Evolutionary conservation across 1,284 basidiomycete species (phyloP).

Genomic region (Cutaneotrichosporon dermatis): DNA sequence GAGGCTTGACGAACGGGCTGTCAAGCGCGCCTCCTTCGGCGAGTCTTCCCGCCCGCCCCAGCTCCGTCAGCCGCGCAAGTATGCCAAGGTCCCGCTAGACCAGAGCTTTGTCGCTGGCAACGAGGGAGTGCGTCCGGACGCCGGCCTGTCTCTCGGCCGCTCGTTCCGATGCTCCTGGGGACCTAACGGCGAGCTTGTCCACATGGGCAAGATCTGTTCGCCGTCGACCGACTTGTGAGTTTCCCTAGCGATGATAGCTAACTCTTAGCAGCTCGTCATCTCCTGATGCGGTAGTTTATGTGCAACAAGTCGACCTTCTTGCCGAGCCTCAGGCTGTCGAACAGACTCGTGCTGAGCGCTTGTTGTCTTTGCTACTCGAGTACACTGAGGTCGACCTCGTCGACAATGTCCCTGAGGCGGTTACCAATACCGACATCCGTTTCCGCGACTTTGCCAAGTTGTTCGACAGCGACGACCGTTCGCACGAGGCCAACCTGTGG

Average conservation of each 20-base stretch:
- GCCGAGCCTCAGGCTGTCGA: constrained; percentile 47
- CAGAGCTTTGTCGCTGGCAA: constrained; percentile 50
- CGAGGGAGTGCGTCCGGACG: constrained; percentile 69
- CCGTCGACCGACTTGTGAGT: constrained; percentile 48
- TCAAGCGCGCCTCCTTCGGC: constrained; percentile 71
- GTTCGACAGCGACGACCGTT: constrained; percentile 68
- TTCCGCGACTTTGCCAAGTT: constrained; percentile 74
- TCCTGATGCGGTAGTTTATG: constrained; percentile 24
- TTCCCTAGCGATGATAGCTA: constrained; percentile 17
- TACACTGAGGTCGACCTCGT: constrained; percentile 62
- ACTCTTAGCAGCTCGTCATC: constrained; percentile 23
- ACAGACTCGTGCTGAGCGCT: constrained; percentile 55
- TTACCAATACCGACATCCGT: constrained; percentile 58
- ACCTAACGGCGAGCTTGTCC: constrained; percentile 68
- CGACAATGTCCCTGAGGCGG: constrained; percentile 59
- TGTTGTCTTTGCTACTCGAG: constrained; percentile 74
- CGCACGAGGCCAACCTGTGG: constrained; percentile 76
- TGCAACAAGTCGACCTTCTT: constrained; percentile 31
- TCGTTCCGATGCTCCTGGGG: constrained; percentile 92
- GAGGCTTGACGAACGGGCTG: constrained; percentile 61
- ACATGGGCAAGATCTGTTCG: constrained; percentile 67
- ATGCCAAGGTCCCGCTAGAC: constrained; percentile 32
- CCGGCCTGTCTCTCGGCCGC: constrained; percentile 76
- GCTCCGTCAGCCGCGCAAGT: constrained; percentile 48
- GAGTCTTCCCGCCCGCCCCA: constrained; percentile 63